A percentile compares a stretch with the other conserved stretches of the same genome.
Conservation (phyloP, 164 flowering plant genomes). For the Cinnamomum micranthum region DNA sequence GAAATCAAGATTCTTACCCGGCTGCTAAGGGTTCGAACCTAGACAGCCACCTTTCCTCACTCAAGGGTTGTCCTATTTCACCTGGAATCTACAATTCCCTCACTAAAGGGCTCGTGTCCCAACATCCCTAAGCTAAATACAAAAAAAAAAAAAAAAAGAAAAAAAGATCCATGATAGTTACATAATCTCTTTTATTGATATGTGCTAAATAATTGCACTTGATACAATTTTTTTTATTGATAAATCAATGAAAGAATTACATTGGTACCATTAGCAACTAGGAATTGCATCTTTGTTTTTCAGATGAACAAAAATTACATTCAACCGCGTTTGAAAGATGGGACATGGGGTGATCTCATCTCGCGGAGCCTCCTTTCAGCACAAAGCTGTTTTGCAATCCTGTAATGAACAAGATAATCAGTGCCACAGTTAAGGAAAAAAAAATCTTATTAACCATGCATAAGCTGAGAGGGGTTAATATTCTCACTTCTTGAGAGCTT, state of each 20-base stretch:
- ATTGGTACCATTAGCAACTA: neutral
- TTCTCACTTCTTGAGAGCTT: slow-evolving; percentile 31
- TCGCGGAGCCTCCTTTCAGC: slow-evolving; percentile 16
- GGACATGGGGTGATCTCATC: slow-evolving; percentile 11
- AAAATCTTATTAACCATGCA: neutral
- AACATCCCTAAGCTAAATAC: too few species aligned
- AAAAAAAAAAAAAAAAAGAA: too few species aligned
- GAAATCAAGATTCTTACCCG: too few species aligned
- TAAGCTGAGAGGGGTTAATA: neutral
- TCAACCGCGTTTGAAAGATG: neutral
- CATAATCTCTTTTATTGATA: too few species aligned
- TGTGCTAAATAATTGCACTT: too few species aligned
- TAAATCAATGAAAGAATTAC: neutral
- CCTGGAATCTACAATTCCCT: too few species aligned
- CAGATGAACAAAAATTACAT: neutral
- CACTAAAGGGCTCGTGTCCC: too few species aligned
- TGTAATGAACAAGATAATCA: slow-evolving; percentile 5
- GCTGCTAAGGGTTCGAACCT: too few species aligned
- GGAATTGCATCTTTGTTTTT: neutral
- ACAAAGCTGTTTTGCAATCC: slow-evolving; percentile 33
- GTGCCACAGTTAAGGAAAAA: neutral
- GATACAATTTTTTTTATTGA: too few species aligned
- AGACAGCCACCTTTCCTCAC: too few species aligned
- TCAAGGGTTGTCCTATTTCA: too few species aligned
- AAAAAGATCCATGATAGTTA: too few species aligned